Base-by-base conservation (phyloP, 768 basidiomycete species). In the Pisolithus microcarpus region DNA sequence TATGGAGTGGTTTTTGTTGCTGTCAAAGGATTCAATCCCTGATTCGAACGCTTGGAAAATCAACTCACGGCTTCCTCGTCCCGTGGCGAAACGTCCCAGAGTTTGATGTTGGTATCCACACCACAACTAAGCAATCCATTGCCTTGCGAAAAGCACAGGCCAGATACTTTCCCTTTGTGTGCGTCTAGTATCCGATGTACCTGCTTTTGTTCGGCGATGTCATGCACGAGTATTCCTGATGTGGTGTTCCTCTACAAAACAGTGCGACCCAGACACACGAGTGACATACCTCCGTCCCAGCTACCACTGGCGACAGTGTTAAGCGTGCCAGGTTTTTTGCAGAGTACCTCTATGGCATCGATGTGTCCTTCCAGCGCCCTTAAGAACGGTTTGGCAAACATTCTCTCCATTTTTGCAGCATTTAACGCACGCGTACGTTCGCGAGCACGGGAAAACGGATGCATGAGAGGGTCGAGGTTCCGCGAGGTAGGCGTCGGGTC, bases 311-410 rank as follows among this genome's bases (percentile, higher is more conserved):
- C 94, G 18, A 97, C 76, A 24, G 82, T 76, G 16, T 81, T 82
- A 21, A 96, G 71, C 1, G 86, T 80, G 16, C 82, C 80, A 18
- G 84, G 82, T 55, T 82, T 85, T 58, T 80, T 83, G 15, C 79
- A 78, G 52, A 97, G 70, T 18, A 83, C 81, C 69, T 96, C 94
- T n/a, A 97, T 85, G 16, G 92, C 91, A 64, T 97, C 94, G 37
- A 87, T 75, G 66, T 98, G 96, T 2, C 96, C 96, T 53, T 96
- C 94, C 45, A 99, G 65, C 48, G 82, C 78, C 36, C 81, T 90
- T 15, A 99, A 75, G 61, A 98, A 98, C 0, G 96, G 96, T 61
- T 96, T 97, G n/a, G 96, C 85, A 63, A 98, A 97, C 72, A 99
- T 91, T 52, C 90, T 76, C 47, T 97, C 95, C 78, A 99, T 89